Evolutionary conservation across 2,329 filamentous ascomycete genomes (phyloP), one percentile per base, ranked within the genome.

Genomic region (Epichloe festucae): DNA sequence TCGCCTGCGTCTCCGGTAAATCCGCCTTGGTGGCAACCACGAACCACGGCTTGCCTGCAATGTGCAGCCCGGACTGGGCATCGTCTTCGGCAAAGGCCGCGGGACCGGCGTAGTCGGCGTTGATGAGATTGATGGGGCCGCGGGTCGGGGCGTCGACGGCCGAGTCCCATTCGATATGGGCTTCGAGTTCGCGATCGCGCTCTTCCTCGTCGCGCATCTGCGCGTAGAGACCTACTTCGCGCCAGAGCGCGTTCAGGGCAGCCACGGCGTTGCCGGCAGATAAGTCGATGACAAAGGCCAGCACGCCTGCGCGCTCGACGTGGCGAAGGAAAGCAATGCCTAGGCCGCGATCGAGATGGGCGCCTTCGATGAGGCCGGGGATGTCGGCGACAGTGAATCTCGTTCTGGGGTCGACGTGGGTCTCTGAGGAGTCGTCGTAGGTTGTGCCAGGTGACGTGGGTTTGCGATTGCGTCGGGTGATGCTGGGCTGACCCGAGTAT

Each of bases 331-430:
- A 98, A 43, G 86, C 89, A 43, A 96, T 82, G 0, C 93, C 93
- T 0, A 98, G 78, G 0, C 93, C 93, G 57, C 84, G 85, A 68
- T 98, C 90, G 8, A 95, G 77, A 68, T 97, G 91, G 0, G 93
- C 93, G 57, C 88, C 89, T 66, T 94, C 84, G 46, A 98, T 89
- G 54, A 98, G 73, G 2, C 93, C 93, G 1, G 93, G 93, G 52
- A 98, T 97, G 65, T 98, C 93, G 15, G 93, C 93, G 54, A 98
- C 85, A 8, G 88, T 95, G 67, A 97, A 95, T 52, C 86, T 82
- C 1, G 85, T 89, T 36, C 89, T 78, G 1, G 78, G 71, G 63
- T 69, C 76, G 60, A 63, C 73, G 65, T 65, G 73, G 46, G 75
- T 69, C 5, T 66, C 73, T 59, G 47, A 34, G 2, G 38, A 31